Evolutionary conservation across 2,329 filamentous ascomycete genomes (phyloP), one percentile per base, ranked within the genome.

Genomic region (Stromatinia cepivora): DNA sequence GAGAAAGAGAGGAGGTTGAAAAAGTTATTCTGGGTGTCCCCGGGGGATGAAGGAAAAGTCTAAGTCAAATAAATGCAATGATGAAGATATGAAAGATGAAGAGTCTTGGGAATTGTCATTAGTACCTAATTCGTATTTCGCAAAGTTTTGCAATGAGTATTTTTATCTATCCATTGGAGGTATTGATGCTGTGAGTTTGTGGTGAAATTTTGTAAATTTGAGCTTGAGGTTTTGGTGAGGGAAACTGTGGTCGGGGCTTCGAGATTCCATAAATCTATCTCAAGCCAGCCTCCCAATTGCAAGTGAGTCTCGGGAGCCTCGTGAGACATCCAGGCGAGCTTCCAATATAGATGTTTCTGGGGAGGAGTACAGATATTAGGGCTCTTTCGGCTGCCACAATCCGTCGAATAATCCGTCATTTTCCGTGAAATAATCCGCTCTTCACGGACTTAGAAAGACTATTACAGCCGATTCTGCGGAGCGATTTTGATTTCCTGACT

Each of bases 1-100:
- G 72, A 76, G 46, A 72, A 70, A 59, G 72, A 75, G 46, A 71
- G 70, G 66, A 72, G 70, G 66, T 56, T 73, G 69, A 74, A 74
- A 65, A 73, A 64, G 46, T 45, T 75, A 48, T 72, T 73, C 59
- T 75, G 72, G 70, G 64, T 71, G 4, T 64, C 66, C 3, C 58
- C 67, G 28, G 42, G 36, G 22, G 58, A 65, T 31, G 59, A 54
- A 57, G 57, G 25, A n/a, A 65, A 56, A 11, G 8, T 69, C 6
- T 39, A n/a, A 69, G n/a, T 56, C 31, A 45, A 52, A 39, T 50
- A 39, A 61, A 42, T n/a, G 13, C 25, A 39, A 66, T 22, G 22
- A 69, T 63, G 42, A 66, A 36, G 42, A 64, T 48, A 61, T 53
- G 20, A 45, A 34, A 34, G 52, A 54, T 45, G 50, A 45, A 45